Conservation (phyloP, 805 yeast species). For the Deakozyma indianensis region DNA sequence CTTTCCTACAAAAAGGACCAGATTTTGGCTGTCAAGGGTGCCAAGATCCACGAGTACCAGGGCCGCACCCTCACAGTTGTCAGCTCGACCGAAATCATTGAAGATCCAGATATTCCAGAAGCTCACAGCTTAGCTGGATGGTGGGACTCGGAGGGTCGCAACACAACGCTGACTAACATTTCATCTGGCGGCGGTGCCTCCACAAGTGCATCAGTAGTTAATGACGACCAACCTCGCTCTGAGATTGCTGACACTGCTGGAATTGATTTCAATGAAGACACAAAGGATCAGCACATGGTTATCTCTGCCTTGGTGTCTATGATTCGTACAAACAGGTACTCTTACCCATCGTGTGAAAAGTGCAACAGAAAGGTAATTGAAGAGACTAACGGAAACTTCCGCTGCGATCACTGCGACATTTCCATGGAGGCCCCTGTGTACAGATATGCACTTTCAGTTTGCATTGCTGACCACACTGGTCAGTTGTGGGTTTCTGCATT, state of each 20-base stretch:
- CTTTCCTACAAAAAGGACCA: slow-evolving; percentile 46
- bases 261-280: slow-evolving; percentile 48
- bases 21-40: slow-evolving; percentile 86
- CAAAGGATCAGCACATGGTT: slow-evolving; percentile 60
- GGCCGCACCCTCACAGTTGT: slow-evolving; percentile 76
- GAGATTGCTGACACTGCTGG: slow-evolving; percentile 53
- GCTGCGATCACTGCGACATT: slow-evolving; percentile 84
- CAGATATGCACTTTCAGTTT: slow-evolving; percentile 65
- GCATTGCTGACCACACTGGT: slow-evolving; percentile 69
- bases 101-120: slow-evolving; percentile 82
- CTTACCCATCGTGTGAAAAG: slow-evolving; percentile 83
- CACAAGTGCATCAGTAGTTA: slow-evolving; percentile 15
- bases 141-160: slow-evolving; percentile 72
- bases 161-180: slow-evolving; percentile 45
- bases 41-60: slow-evolving; percentile 73
- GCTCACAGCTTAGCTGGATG: slow-evolving; percentile 86
- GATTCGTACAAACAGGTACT: slow-evolving; percentile 59
- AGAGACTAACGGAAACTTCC: slow-evolving; percentile 63
- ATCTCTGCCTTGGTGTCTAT: slow-evolving; percentile 62
- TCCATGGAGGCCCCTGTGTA: slow-evolving; percentile 55
- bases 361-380: slow-evolving; percentile 80
- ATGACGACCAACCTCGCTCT: slow-evolving; percentile 41
- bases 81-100: slow-evolving; percentile 56
- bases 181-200: slow-evolving; percentile 31
- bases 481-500: slow-evolving; percentile 72